Base-by-base conservation (phyloP, 345 rosid genomes). In the Ailanthus altissimus region DNA sequence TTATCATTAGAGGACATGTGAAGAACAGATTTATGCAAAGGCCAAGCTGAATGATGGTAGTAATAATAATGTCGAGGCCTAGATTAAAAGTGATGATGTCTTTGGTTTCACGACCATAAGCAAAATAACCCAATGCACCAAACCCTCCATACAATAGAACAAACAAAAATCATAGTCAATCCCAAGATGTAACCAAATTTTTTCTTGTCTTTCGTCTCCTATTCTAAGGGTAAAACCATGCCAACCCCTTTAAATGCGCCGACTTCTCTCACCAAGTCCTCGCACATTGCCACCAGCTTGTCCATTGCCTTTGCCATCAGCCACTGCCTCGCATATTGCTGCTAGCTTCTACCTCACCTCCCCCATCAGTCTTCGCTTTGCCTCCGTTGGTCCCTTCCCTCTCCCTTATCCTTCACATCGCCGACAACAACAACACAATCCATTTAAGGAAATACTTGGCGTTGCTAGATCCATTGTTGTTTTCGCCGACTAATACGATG, bases 1-100 rank as follows among this genome's bases (percentile, higher is more conserved):
- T 82, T 97, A 95, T 93, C 97, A 93, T 91, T 85, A 95, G 75
- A 0, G 98, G 99, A 82, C 93, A 95, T 38, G 98, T 89, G 81
- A 95, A 95, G 76, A 93, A 93, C 43, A 95, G 89, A 82, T 93
- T 91, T 32, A 92, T 67, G 75, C 96, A 95, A 0, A 95, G 88
- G 20, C 98, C 98, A n/a, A n/a, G n/a, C 63, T 92, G 92, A 76
- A 95, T 93, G 78, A 86, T 70, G 20, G 77, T 78, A 82, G 89
- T 91, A 36, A 93, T n/a, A n/a, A n/a, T n/a, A 56, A 87, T 54
- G 10, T 94, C 94, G 49, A 80, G 49, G 60, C 93, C 98, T 53
- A 93, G 14, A 81, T 94, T 94, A 6, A 85, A 86, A 15, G 98
- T 94, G 83, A 93, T 90, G 4, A 94, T 93, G 60, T 91, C 98